These are phyloP conservation scores for Poterioochromonas sp. DNA, from an alignment of 352 stramenopile species.

Conservation along the genomic window DNA sequence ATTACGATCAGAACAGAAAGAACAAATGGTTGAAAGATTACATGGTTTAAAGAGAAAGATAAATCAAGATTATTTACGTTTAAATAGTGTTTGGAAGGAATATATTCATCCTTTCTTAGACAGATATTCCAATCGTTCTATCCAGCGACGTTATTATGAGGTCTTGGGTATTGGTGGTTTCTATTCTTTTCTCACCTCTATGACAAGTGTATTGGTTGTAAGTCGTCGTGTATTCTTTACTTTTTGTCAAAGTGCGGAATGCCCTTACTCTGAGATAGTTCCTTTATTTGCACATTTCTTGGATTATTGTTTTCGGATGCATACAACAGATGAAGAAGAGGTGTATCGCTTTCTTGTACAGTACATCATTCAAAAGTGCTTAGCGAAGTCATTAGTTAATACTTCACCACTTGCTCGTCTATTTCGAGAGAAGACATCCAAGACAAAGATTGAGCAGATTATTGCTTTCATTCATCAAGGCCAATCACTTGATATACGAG, in stretches of 20 bases:
- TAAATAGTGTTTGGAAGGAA: not conserved
- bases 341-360: not conserved
- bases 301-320: not conserved
- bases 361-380: not conserved
- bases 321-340: not conserved
- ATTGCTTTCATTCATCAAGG: not conserved
- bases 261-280: not conserved
- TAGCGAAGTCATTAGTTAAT: not conserved
- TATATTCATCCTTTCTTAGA: not conserved
- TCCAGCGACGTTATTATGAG: not conserved
- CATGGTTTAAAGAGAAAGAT: not conserved
- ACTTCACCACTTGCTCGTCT: not conserved
- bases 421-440: not conserved
- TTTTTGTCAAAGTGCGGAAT: not conserved
- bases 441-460: not conserved
- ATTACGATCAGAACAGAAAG: not conserved
- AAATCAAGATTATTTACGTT: not conserved
- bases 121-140: not conserved
- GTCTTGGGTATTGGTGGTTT: not conserved
- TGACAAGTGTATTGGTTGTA: not conserved
- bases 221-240: not conserved
- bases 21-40: not conserved
- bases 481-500: not conserved
- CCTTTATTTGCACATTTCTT: not conserved
- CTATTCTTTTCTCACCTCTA: not conserved